Percentiles rank a stretch among this genome's conserved stretches.
These are phyloP conservation scores for Fusarium citri DNA, from an alignment of 2,329 filamentous ascomycete genomes.

Conservation along the genomic window DNA sequence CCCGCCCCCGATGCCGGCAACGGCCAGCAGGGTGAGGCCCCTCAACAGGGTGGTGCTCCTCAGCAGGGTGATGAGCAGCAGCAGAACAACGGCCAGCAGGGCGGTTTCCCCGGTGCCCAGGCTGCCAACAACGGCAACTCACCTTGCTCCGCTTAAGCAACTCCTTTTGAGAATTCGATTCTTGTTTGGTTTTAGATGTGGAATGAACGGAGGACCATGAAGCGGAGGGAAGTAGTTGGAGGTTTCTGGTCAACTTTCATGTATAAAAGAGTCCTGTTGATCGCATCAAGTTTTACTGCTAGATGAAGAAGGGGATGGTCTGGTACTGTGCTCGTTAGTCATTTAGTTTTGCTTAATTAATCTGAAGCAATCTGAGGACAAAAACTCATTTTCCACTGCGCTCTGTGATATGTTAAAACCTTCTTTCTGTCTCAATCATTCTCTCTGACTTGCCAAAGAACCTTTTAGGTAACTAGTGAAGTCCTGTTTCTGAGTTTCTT, in stretches of 20 bases:
- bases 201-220: conserved; percentile 16
- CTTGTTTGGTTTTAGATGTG: conserved; percentile 9
- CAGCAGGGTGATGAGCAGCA: neutral
- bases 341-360: conserved; percentile 30
- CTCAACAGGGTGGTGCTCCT: neutral
- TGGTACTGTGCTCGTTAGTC: conserved; percentile 31
- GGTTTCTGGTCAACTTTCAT: conserved; percentile 19
- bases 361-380: conserved; percentile 25
- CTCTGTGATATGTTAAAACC: neutral
- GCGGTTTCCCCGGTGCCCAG: conserved; percentile 8
- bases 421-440: neutral
- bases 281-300: conserved; percentile 15
- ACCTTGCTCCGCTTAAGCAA: conserved; percentile 16
- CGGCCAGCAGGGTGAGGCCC: neutral
- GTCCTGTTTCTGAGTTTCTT: too few relatives aligned
- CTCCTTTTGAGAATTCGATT: neutral
- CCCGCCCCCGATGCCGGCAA: conserved; percentile 5
- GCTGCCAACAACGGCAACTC: neutral
- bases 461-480: fast-evolving
- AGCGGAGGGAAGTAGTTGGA: conserved; percentile 2
- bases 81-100: neutral
- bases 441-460: neutral
- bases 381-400: neutral
- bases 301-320: conserved; percentile 30
- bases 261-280: conserved; percentile 31